phyloP scores from a whole-genome alignment of 2,329 filamentous ascomycete species.

The Trichoderma atroviride region DNA sequence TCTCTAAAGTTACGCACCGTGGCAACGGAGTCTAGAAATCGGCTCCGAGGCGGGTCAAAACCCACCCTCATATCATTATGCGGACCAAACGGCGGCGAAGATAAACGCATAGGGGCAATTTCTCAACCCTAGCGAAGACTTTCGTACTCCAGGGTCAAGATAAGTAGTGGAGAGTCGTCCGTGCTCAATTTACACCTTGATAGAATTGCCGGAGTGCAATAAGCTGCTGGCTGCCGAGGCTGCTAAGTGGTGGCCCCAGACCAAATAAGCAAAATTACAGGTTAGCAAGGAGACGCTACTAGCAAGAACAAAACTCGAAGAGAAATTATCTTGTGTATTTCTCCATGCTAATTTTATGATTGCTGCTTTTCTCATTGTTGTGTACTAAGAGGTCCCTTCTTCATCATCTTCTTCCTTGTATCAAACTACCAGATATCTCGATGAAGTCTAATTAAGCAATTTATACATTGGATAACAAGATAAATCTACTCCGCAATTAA shows the following conservation, averaged over 20 bases:
- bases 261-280: not conserved
- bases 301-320: not conserved
- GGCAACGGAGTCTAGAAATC: not conserved
- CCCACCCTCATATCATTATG: not conserved
- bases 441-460: not conserved
- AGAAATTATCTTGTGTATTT: not conserved
- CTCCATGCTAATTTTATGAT: not conserved
- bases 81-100: not conserved
- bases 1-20: not conserved
- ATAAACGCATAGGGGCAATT: not conserved
- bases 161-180: not conserved
- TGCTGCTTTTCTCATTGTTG: not conserved
- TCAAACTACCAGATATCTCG: not conserved
- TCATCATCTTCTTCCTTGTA: not conserved
- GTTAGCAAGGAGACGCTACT: not conserved
- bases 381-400: not conserved
- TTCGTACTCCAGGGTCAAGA: not conserved
- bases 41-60: slow-evolving; percentile 1
- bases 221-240: not conserved
- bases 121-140: not conserved
- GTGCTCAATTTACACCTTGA: not conserved
- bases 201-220: not conserved
- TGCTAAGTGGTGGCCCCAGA: not conserved
- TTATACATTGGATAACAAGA: not conserved
- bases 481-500: not conserved